phyloP scores from a whole-genome alignment of 768 basidiomycete genomes.

The Gloeopeniophorella convolvens region DNA sequence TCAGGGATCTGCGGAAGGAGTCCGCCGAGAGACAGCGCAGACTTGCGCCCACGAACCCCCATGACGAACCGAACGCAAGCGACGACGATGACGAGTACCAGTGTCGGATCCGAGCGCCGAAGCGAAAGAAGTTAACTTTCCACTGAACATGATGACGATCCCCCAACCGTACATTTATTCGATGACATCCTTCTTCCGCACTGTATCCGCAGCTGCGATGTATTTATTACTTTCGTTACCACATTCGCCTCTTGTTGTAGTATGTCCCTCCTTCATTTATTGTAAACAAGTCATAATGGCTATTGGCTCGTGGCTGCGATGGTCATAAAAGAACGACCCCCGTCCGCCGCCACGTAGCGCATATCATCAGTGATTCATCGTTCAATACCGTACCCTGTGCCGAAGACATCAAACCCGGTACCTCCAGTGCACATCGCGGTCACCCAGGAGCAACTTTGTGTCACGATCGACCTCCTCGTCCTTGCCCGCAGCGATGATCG shows the following conservation, averaged over 20 bases:
- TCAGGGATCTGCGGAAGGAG: constrained; percentile 61
- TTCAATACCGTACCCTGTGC: no score
- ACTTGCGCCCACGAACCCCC: constrained; percentile 34
- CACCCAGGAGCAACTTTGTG: constrained; percentile 25
- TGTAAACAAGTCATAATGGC: no score
- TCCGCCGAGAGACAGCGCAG: constrained; percentile 41
- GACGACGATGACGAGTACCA: constrained; percentile 53
- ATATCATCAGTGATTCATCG: no score
- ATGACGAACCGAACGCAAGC: constrained; percentile 41
- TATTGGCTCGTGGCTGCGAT: no score
- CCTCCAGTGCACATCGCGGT: constrained; percentile 24
- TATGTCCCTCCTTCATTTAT: no score
- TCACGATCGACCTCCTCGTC: constrained; percentile 18
- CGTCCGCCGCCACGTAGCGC: no score
- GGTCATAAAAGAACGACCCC: no score
- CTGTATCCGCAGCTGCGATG: no score
- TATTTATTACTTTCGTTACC: no score
- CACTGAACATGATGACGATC: neutral
- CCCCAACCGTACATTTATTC: no score
- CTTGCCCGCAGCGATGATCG: constrained; percentile 16
- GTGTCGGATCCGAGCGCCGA: constrained; percentile 25
- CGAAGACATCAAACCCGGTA: constrained; percentile 15
- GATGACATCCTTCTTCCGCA: no score
- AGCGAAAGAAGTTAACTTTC: constrained; percentile 21
- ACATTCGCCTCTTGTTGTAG: no score